Percentiles rank a stretch among this genome's conserved stretches.
phyloP scores from a whole-genome alignment of 75 land plant genomes.

The Chamaecyparis obtusa region DNA sequence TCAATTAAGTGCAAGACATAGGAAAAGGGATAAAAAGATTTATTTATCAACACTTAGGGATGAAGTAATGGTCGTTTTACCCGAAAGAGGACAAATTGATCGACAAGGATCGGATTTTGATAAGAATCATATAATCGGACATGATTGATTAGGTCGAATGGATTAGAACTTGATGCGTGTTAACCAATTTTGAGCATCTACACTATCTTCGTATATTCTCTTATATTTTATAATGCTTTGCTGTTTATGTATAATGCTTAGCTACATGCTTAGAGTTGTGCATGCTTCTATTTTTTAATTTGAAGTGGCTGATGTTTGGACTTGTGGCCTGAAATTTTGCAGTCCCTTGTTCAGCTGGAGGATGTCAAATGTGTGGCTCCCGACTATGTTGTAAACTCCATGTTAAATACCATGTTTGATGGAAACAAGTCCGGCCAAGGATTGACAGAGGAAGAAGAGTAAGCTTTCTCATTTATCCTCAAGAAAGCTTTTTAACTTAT shows the following conservation, averaged over 20 bases:
- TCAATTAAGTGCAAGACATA: no score
- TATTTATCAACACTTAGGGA: no score
- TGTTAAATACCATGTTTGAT: constrained; percentile 1
- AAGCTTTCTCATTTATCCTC: neutral
- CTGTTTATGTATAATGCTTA: neutral
- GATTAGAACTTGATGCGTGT: no score
- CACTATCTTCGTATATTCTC: neutral
- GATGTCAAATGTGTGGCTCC: constrained; percentile 35
- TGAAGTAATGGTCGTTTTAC: no score
- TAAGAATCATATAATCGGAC: no score
- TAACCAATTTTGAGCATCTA: no score
- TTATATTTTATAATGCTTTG: neutral
- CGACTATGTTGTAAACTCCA: neutral
- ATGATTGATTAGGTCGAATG: no score
- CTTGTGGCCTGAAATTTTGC: neutral
- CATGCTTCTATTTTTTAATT: neutral
- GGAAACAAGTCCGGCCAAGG: constrained; percentile 11
- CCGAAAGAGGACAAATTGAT: no score
- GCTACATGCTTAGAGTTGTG: neutral
- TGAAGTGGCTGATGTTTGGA: neutral
- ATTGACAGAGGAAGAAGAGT: neutral
- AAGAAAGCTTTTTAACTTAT: neutral
- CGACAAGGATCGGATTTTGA: no score
- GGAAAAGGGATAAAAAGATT: no score
- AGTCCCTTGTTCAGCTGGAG: constrained; percentile 47